Evolutionary conservation across 768 basidiomycete species (phyloP).

Genomic region (Hygrophoropsis aurantiaca): DNA sequence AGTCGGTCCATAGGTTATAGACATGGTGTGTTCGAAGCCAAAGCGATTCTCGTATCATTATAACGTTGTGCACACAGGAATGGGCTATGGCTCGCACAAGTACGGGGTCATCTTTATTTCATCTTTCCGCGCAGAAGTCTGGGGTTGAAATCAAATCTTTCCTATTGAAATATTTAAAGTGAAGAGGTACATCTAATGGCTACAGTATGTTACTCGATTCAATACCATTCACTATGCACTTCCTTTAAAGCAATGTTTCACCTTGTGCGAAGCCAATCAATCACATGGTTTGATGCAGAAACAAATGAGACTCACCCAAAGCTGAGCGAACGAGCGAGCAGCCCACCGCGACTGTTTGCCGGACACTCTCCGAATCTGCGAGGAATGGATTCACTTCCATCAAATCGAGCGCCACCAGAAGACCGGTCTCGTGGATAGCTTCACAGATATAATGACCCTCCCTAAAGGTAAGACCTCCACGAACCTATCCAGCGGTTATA

Average conservation of each 20-base stretch:
- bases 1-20: too few species aligned
- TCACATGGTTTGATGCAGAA: background rate
- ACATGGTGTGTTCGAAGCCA: too few species aligned
- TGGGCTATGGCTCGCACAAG: too few species aligned
- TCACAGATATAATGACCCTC: constrained; percentile 99
- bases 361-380: constrained; percentile 67
- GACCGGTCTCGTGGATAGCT: constrained; percentile 87
- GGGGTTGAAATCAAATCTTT: background rate
- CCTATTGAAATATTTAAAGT: background rate
- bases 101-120: too few species aligned
- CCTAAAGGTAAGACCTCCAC: constrained; percentile 93
- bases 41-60: too few species aligned
- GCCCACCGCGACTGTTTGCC: constrained; percentile 88
- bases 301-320: constrained; percentile 53
- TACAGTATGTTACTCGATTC: background rate
- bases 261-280: constrained; percentile 20
- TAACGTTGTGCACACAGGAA: too few species aligned
- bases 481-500: constrained; percentile 49
- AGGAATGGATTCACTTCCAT: constrained; percentile 99
- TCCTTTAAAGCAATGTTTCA: constrained; percentile 31
- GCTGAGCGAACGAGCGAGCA: constrained; percentile 84
- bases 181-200: background rate
- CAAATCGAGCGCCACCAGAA: constrained; percentile 88
- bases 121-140: too few species aligned
- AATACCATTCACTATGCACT: too few species aligned